Conservation (phyloP, 1,284 basidiomycete species). For the Microbotryum scabiosae region DNA sequence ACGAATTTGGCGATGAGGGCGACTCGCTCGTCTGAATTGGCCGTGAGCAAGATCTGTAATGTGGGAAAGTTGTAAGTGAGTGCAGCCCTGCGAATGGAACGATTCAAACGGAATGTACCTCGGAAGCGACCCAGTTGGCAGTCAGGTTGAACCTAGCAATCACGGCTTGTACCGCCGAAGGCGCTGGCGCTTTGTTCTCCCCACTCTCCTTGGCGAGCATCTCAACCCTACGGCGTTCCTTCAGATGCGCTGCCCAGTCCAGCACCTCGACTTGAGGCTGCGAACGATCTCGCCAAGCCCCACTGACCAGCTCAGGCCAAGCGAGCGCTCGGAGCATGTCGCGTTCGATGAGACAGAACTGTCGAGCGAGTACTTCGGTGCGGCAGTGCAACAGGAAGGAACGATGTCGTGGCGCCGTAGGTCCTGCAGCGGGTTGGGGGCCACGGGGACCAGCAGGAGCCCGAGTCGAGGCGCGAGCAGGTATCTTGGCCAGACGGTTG, state of each 20-base stretch:
- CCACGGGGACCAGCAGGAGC: not conserved
- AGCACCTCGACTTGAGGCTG: constrained; percentile 53
- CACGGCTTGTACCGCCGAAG: constrained; percentile 51
- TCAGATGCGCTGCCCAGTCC: constrained; percentile 74
- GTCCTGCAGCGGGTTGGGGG: not conserved
- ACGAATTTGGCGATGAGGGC: constrained; percentile 69
- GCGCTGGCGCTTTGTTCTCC: not conserved
- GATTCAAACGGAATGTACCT: constrained; percentile 2
- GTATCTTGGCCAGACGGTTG: constrained; percentile 8
- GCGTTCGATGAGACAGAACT: constrained; percentile 78
- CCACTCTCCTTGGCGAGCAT: constrained; percentile 48
- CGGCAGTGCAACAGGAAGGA: constrained; percentile 55
- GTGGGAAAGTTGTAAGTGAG: constrained; percentile 46
- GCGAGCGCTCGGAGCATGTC: constrained; percentile 68
- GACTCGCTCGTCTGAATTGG: constrained; percentile 50
- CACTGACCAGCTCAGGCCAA: constrained; percentile 39
- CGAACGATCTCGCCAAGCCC: constrained; percentile 47
- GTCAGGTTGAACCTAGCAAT: constrained; percentile 82
- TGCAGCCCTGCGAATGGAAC: constrained; percentile 54
- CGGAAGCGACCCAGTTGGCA: constrained; percentile 66
- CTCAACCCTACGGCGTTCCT: constrained; percentile 62
- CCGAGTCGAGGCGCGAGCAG: not conserved
- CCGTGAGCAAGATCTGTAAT: constrained; percentile 38
- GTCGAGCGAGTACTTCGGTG: constrained; percentile 59
- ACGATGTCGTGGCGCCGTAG: constrained; percentile 42